Percentiles rank a stretch among this genome's conserved stretches.
These are phyloP conservation scores for Nidularia pulvinata DNA, from an alignment of 768 basidiomycete species.

Conservation along the genomic window DNA sequence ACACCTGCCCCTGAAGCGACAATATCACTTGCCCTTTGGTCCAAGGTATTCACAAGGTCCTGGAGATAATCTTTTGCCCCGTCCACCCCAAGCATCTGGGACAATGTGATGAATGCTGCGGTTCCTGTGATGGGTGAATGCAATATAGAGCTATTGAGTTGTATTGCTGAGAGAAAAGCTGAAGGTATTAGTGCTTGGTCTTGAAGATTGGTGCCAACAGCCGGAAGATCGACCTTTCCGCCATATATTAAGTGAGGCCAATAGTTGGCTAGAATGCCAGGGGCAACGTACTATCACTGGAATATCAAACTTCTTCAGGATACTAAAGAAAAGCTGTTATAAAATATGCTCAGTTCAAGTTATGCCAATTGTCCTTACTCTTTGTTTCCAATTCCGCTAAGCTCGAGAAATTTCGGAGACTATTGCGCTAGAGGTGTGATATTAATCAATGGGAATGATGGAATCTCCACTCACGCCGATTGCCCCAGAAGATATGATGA, in stretches of 20 bases:
- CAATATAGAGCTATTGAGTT: neutral
- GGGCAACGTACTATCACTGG: too few species aligned
- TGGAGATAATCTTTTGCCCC: neutral
- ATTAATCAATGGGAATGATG: neutral
- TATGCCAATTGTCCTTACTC: neutral
- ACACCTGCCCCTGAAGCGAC: neutral
- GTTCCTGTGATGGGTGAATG: neutral
- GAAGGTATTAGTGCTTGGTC: neutral
- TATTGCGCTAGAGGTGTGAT: neutral
- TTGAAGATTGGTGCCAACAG: neutral
- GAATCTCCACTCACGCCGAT: neutral
- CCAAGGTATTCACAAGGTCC: neutral
- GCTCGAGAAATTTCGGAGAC: neutral
- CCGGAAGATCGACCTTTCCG: slow-evolving; percentile 1
- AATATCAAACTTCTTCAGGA: neutral
- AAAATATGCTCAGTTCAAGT: neutral
- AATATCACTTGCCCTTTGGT: neutral
- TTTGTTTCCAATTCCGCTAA: neutral
- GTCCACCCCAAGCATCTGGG: neutral
- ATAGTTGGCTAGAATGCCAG: too few species aligned
- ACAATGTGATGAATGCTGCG: neutral
- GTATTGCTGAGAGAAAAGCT: neutral
- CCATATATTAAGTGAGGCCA: too few species aligned
- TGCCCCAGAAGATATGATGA: neutral
- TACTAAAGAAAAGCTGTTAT: too few species aligned